phyloP scores from a whole-genome alignment of 305 asterid genomes.

The Fraxinus paxiana region DNA sequence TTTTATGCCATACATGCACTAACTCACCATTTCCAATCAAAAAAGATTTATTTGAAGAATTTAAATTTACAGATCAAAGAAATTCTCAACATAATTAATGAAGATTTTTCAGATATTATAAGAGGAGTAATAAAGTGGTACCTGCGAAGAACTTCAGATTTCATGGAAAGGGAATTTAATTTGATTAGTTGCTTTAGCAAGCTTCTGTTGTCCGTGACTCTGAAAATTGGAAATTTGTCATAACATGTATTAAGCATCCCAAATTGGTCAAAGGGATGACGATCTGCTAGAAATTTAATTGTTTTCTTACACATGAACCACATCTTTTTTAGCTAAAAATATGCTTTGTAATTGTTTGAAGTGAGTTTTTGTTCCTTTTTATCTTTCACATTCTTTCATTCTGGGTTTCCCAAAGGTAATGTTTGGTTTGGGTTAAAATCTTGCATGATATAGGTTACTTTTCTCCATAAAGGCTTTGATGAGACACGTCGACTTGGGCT shows the following conservation, averaged over 20 bases:
- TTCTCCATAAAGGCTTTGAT: conserved; percentile 95
- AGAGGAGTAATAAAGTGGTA: neutral
- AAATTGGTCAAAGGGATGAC: neutral
- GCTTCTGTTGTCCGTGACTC: neutral
- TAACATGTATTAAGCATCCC: neutral
- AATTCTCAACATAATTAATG: neutral
- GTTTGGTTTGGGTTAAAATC: conserved; percentile 22
- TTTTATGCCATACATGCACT: neutral
- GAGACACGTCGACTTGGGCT: conserved; percentile 99
- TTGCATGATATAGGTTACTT: conserved; percentile 61
- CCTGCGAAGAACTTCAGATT: neutral
- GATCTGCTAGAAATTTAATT: neutral
- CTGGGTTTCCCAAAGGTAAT: conserved; percentile 10
- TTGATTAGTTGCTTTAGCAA: neutral
- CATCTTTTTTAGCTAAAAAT: neutral
- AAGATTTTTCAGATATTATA: neutral
- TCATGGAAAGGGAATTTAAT: neutral
- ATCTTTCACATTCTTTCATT: conserved; percentile 15
- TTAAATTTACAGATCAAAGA: neutral
- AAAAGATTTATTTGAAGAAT: neutral
- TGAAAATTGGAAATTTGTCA: neutral
- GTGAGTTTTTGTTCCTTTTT: neutral
- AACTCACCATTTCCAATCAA: neutral
- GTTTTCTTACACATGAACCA: neutral
- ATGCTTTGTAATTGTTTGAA: neutral